Conservation (phyloP, 2,329 filamentous ascomycete species). For the Botryosphaeria agaves region DNA sequence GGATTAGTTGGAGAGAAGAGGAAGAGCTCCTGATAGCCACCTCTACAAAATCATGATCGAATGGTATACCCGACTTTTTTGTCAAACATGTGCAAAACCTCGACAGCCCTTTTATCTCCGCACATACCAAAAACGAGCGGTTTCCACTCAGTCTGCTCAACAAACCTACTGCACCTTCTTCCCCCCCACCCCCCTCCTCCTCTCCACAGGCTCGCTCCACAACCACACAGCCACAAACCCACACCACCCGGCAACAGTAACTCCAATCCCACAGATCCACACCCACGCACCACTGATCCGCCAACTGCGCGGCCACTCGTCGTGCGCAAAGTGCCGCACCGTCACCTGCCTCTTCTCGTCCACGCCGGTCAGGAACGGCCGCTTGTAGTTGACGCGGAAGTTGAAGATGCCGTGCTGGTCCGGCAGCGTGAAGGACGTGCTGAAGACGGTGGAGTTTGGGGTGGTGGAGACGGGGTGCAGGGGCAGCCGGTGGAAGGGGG, state of each 20-base stretch:
- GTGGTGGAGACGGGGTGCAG: constrained; percentile 40
- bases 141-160: too few relatives aligned
- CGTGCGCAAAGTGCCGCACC: constrained; percentile 89
- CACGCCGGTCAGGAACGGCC: constrained; percentile 73
- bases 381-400: constrained; percentile 94
- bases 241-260: constrained; percentile 70
- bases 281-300: constrained; percentile 84
- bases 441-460: constrained; percentile 54
- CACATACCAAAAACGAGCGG: too few relatives aligned
- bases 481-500: constrained; percentile 80
- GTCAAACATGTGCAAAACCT: too few relatives aligned
- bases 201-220: constrained; percentile 44
- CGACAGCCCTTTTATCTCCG: too few relatives aligned
- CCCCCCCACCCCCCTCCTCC: constrained; percentile 23
- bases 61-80: too few relatives aligned
- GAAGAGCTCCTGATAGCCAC: too few relatives aligned
- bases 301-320: constrained; percentile 88
- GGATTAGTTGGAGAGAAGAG: too few relatives aligned
- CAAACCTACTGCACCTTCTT: constrained; percentile 30
- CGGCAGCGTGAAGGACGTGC: constrained; percentile 60
- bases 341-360: constrained; percentile 94
- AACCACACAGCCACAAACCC: constrained; percentile 79
- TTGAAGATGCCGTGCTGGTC: constrained; percentile 99
- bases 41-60: too few relatives aligned
- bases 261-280: constrained; percentile 78